A percentile compares a stretch with the other conserved stretches of the same genome.
phyloP scores from a whole-genome alignment of 2,329 filamentous ascomycete species.

The Fusarium piperis region DNA sequence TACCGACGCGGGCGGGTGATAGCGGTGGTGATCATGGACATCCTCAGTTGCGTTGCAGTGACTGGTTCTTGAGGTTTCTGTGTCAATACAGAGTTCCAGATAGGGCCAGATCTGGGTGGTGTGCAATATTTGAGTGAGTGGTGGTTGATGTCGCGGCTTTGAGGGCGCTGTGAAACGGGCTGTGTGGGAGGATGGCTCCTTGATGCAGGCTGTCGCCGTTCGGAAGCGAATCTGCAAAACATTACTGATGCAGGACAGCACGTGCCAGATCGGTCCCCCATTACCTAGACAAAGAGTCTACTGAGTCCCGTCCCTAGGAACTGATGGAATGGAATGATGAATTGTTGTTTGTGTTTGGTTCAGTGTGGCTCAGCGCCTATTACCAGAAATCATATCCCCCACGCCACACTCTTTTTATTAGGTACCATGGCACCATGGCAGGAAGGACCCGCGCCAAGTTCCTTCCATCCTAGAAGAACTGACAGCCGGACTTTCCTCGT shows the following conservation, averaged over 20 bases:
- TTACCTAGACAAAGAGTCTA: not conserved
- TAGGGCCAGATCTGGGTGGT: not conserved
- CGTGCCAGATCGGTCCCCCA: not conserved
- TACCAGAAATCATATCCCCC: not conserved
- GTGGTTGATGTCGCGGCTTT: not conserved
- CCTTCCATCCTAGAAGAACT: not conserved
- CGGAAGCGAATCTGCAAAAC: not conserved
- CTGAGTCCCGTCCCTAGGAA: not conserved
- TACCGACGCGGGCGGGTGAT: conserved; percentile 17
- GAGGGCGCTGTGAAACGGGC: not conserved
- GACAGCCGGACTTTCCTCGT: not conserved
- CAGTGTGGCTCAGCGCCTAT: not conserved
- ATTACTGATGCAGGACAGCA: not conserved
- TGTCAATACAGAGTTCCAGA: not conserved
- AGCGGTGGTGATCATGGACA: conserved; percentile 6
- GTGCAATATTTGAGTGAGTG: not conserved
- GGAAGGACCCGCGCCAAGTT: not conserved
- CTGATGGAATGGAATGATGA: not conserved
- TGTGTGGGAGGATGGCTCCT: not conserved
- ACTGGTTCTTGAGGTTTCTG: not conserved
- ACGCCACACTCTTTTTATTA: not conserved
- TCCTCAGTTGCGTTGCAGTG: not conserved
- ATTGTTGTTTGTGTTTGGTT: not conserved
- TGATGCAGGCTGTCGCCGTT: not conserved
- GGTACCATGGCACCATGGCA: not conserved